Evolutionary conservation across 2,329 filamentous ascomycete species (phyloP).

Genomic region (Sclerotinia nivalis): DNA sequence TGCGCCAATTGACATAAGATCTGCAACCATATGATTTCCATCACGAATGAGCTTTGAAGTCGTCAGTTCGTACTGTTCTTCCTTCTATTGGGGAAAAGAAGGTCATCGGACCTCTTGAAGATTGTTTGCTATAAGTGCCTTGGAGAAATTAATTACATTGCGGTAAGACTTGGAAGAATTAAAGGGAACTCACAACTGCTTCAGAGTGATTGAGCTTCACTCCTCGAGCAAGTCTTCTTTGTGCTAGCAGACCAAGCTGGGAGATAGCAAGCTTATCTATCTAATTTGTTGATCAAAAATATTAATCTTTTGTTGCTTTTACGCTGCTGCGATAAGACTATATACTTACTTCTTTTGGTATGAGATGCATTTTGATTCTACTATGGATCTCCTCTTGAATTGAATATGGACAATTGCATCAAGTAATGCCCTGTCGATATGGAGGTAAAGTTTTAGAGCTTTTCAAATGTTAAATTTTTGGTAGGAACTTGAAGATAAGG

Average conservation of each 20-base stretch:
- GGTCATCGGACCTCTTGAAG: conserved; percentile 69
- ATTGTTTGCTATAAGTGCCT: conserved; percentile 83
- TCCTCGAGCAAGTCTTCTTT: conserved; percentile 82
- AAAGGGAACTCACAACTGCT: conserved; percentile 61
- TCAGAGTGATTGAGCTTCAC: conserved; percentile 89
- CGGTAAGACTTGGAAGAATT: conserved; percentile 26
- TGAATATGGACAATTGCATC: conserved; percentile 16
- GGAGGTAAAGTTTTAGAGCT: neutral
- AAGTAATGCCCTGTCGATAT: neutral
- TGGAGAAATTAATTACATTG: conserved; percentile 23
- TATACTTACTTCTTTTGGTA: conserved; percentile 50
- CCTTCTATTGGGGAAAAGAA: neutral
- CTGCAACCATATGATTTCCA: conserved; percentile 87
- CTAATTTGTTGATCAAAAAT: conserved; percentile 48
- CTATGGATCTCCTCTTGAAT: neutral
- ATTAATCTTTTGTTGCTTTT: conserved; percentile 5
- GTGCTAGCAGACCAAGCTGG: conserved; percentile 83
- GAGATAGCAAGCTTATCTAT: conserved; percentile 95
- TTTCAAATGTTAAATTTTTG: neutral
- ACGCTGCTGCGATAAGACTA: neutral
- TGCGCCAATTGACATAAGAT: conserved; percentile 88
- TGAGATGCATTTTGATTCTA: conserved; percentile 47
- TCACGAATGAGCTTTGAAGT: conserved; percentile 76
- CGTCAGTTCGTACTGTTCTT: conserved; percentile 27
- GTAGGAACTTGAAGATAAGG: conserved; percentile 4